Conservation (phyloP, 371 early-diverging fungal species). For the Apophysomyces variabilis region DNA sequence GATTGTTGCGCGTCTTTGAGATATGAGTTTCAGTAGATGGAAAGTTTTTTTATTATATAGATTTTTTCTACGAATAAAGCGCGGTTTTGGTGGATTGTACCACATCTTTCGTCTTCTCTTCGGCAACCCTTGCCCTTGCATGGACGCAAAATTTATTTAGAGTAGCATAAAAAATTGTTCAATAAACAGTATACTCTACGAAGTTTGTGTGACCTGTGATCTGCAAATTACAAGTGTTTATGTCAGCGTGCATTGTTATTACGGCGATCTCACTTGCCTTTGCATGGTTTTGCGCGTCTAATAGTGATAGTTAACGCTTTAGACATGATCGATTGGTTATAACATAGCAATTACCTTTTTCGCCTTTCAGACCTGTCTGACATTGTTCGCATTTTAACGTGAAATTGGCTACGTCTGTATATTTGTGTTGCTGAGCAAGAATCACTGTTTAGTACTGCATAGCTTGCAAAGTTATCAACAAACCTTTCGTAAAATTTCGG, state of each 20-base stretch:
- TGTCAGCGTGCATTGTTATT: neutral
- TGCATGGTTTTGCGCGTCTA: slow-evolving; percentile 24
- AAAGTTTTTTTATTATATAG: too few species aligned
- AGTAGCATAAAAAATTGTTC: too few species aligned
- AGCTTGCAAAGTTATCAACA: neutral
- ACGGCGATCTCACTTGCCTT: slow-evolving; percentile 5
- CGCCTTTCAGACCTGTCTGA: slow-evolving; percentile 55
- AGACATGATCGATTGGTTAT: neutral
- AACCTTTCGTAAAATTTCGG: slow-evolving; percentile 50
- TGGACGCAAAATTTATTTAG: too few species aligned
- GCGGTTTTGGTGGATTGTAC: too few species aligned
- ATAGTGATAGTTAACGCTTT: neutral
- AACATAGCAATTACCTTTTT: slow-evolving; percentile 49
- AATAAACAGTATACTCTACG: slow-evolving; percentile 14
- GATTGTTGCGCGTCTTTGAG: too few species aligned
- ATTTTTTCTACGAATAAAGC: too few species aligned
- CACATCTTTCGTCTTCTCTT: too few species aligned
- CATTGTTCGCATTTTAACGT: slow-evolving; percentile 60
- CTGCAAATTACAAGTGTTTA: slow-evolving; percentile 1
- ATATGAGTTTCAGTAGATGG: too few species aligned
- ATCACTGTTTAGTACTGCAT: neutral
- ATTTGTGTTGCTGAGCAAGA: slow-evolving; percentile 50
- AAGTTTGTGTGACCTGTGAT: slow-evolving; percentile 29
- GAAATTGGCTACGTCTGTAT: slow-evolving; percentile 63
- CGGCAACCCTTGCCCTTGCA: too few species aligned